Base-by-base conservation (phyloP, 1,284 basidiomycete species). In the Malassezia arunalokei region DNA sequence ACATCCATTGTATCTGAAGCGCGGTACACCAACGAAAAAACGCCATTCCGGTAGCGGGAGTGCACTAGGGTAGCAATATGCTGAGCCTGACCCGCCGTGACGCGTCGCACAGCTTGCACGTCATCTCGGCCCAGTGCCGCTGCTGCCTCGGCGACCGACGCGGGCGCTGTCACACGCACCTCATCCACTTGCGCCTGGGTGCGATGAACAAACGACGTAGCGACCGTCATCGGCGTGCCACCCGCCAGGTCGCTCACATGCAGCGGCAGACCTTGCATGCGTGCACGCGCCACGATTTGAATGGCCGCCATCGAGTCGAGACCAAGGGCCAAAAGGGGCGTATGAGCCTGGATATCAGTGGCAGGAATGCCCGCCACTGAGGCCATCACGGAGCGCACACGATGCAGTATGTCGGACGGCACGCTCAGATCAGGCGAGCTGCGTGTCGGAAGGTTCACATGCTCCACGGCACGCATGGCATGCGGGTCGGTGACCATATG, bases 251-350 rank as follows among this genome's bases (percentile, higher is more conserved):
- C 61, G 6, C 52, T 53, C 42, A 68, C 57, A 0, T 59, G 54
- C 39, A 69, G 40, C 5, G 47, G 37, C 15, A 65, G 35, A 27
- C 64, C 60, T 2, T 52, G 46, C 17, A 49, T 55, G 14, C 66
- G 59, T 3, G 62, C 60, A 42, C 54, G 59, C 6, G 62, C 58
- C 4, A 64, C 64, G 31, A 71, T 58, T 27, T 60, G 59, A 40
- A 71, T 68, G 1, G 67, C 60, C 27, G 63, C 62, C 42, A 71
- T 67, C 12, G 68, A 71, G 46, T 71, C 68, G 28, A 71, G 55
- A 11, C 68, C 67, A 1, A 71, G 54, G n/a, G 49, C 37, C 3
- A 58, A 50, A 24, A 71, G 48, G 6, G 59, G 56, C 6, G 62
- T 64, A 24, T 49, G 15, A 15, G 57, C 47, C 8, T 51, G 48